phyloP scores from a whole-genome alignment of 192 early-diverging fungal genomes.

The Dissophora ornata region DNA sequence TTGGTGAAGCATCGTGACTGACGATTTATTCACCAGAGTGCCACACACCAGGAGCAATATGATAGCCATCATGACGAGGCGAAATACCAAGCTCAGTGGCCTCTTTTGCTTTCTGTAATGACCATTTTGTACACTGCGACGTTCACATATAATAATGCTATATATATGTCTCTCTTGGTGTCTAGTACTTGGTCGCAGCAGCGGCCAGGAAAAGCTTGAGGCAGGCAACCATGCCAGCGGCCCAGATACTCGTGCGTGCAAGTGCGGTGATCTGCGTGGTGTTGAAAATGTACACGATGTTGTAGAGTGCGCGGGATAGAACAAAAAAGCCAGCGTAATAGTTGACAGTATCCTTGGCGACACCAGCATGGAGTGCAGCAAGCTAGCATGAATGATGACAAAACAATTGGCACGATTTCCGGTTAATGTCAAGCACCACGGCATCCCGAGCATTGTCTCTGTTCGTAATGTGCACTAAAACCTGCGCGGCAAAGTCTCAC shows the following conservation, averaged over 20 bases:
- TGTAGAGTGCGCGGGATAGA: slow-evolving; percentile 22
- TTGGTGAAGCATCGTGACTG: background rate
- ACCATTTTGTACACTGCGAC: too few relatives aligned
- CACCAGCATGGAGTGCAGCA: slow-evolving; percentile 46
- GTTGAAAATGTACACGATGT: slow-evolving; percentile 43
- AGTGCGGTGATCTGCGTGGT: slow-evolving; percentile 22
- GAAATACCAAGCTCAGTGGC: too few relatives aligned
- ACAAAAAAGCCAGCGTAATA: slow-evolving; percentile 36
- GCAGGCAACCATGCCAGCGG: slow-evolving; percentile 28
- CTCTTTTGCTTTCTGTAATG: too few relatives aligned
- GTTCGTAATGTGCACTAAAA: too few relatives aligned
- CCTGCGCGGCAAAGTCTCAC: slow-evolving; percentile 14
- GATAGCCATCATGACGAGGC: too few relatives aligned
- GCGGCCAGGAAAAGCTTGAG: slow-evolving; percentile 46
- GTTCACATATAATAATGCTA: too few relatives aligned
- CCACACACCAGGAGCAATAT: too few relatives aligned
- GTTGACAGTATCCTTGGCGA: slow-evolving; percentile 47
- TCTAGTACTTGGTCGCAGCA: slow-evolving; percentile 43
- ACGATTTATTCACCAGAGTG: too few relatives aligned
- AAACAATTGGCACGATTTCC: too few relatives aligned
- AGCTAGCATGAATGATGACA: slow-evolving; percentile 12
- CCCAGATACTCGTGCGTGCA: slow-evolving; percentile 35
- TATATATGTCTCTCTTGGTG: too few relatives aligned
- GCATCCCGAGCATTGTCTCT: too few relatives aligned
- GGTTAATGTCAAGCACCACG: too few relatives aligned